phyloP scores from a whole-genome alignment of 805 yeast genomes.

The Myxozyma sirexii region DNA sequence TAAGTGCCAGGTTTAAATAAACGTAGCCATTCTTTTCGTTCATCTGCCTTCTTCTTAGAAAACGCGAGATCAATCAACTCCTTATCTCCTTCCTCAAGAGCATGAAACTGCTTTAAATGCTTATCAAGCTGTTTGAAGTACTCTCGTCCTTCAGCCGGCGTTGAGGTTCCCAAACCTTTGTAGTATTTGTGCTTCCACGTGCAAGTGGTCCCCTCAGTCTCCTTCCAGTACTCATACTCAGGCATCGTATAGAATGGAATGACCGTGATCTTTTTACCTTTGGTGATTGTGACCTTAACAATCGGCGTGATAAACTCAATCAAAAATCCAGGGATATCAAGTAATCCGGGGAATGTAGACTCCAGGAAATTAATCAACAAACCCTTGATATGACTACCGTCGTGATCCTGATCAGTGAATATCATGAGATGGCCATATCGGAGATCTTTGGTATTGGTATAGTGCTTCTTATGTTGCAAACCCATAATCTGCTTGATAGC shows the following conservation, averaged over 20 bases:
- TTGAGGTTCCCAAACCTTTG: slow-evolving; percentile 98
- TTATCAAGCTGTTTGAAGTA: slow-evolving; percentile 82
- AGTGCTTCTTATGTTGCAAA: slow-evolving; percentile 84
- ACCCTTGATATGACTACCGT: slow-evolving; percentile 97
- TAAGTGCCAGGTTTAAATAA: slow-evolving; percentile 90
- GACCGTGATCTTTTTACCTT: slow-evolving; percentile 50
- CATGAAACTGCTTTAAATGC: slow-evolving; percentile 83
- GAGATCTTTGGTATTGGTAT: slow-evolving; percentile 69
- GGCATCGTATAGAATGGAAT: slow-evolving; percentile 92
- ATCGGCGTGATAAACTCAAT: slow-evolving; percentile 96
- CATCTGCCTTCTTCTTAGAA: slow-evolving; percentile 93
- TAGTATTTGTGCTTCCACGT: slow-evolving; percentile 94
- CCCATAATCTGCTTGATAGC: slow-evolving; percentile 96
- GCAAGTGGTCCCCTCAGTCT: slow-evolving; percentile 68
- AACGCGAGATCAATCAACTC: slow-evolving; percentile 86
- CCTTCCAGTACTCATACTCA: slow-evolving; percentile 93
- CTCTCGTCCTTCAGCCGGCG: slow-evolving; percentile 77
- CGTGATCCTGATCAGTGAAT: slow-evolving; percentile 99
- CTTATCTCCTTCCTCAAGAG: slow-evolving; percentile 72
- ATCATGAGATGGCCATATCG: slow-evolving; percentile 98
- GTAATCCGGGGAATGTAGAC: slow-evolving; percentile 89
- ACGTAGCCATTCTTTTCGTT: slow-evolving; percentile 94
- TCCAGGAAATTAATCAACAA: slow-evolving; percentile 90
- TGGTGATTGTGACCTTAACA: slow-evolving; percentile 79
- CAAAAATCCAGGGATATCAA: slow-evolving; percentile 87